Conservation (phyloP, 1,284 basidiomycete species). For the Jaminaea rosea region DNA sequence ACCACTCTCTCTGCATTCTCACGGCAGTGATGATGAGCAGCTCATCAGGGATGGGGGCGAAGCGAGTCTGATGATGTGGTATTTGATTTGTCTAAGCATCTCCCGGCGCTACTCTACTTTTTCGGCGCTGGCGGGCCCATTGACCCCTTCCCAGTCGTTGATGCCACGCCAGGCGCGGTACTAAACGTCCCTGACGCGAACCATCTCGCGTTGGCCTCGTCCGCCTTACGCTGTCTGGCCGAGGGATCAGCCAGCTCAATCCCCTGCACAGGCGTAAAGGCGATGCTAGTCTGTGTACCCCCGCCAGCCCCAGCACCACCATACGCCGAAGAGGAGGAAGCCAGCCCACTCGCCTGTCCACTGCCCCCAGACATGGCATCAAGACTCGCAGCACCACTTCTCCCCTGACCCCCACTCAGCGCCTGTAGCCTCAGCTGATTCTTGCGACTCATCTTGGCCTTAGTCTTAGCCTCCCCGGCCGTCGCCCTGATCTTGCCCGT, state of each 20-base stretch:
- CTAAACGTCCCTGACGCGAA: constrained; percentile 16
- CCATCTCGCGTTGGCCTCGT: constrained; percentile 49
- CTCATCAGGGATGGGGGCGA: no score
- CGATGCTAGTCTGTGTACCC: constrained; percentile 50
- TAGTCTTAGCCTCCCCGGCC: constrained; percentile 72
- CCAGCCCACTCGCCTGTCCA: no score
- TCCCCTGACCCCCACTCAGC: constrained; percentile 46
- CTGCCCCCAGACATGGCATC: constrained; percentile 13
- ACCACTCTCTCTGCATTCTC: no score
- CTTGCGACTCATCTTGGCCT: constrained; percentile 90
- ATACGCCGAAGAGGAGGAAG: neutral
- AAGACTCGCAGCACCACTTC: constrained; percentile 45
- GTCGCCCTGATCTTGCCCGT: constrained; percentile 84
- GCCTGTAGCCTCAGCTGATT: constrained; percentile 68
- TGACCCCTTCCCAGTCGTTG: no score
- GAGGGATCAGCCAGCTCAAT: constrained; percentile 49
- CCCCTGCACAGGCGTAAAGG: constrained; percentile 89
- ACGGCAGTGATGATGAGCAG: no score
- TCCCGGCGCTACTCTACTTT: no score
- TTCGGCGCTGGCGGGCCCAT: no score
- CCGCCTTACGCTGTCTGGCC: constrained; percentile 30
- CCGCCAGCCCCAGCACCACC: constrained; percentile 54
- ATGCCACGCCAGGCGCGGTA: neutral
- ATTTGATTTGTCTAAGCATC: no score
- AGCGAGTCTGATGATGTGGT: no score